Evolutionary conservation across 2,329 filamentous ascomycete species (phyloP), one percentile per base, ranked within the genome.

Genomic region (Aspergillus quadricinctus): DNA sequence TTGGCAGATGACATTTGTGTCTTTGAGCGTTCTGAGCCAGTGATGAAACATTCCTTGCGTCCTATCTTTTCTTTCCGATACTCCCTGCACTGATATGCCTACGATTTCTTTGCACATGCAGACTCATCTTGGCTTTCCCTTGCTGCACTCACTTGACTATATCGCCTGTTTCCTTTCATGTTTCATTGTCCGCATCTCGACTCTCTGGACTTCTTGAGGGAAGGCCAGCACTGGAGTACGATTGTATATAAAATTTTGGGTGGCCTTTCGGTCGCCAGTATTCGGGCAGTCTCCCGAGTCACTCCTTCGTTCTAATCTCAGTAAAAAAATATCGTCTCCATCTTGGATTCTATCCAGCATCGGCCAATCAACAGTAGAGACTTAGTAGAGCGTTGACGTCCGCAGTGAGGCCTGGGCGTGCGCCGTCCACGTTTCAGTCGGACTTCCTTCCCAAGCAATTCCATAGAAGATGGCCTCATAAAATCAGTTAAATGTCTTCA

Each of bases 1-100:
- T 51, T 51, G 27, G 29, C 53, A 35, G 48, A 27, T 50, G 40
- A 58, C 50, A 43, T 57, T n/a, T n/a, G 54, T 50, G 27, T 54
- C 49, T 50, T 50, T 50, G 50, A 59, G 59, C 57, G 59, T 57
- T 58, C 41, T 52, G 50, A 61, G 54, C 60, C 56, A 48, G 58
- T 51, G 52, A 58, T 43, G 14, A 48, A 59, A 58, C 46, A 54
- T 53, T 60, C 27, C 60, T 61, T 61, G 60, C 58, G 49, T 59
- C 51, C 52, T 56, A 11, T 51, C 50, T 11, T 9, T 57, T 23
- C 55, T 28, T 29, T 46, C 45, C 48, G 54, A 57, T 54, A 53
- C 21, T 49, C 53, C 52, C 29, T 19, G 40, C 53, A 52, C 46
- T 45, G 31, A 43, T 61, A 51, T 54, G 46, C 40, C 27, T 28